Evolutionary conservation across 257 asterid genomes (phyloP), one percentile per base, ranked within the genome.

Genomic region (Catharanthus roseus): DNA sequence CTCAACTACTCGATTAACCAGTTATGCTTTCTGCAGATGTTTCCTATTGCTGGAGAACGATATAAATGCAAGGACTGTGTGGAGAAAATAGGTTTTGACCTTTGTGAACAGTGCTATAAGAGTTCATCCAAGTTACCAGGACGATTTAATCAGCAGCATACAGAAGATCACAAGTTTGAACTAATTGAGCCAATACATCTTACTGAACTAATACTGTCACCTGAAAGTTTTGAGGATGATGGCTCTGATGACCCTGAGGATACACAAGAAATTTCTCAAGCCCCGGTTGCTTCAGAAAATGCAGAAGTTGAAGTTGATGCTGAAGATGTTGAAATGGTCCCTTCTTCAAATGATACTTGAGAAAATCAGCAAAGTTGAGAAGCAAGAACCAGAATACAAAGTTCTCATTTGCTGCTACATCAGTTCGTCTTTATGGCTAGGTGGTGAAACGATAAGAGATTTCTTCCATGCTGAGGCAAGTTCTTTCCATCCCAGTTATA

Each of bases 91-190:
- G 96, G 96, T 2, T 89, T 89, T 28, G 95, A 89, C 77, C 92
- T 89, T 41, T 87, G 96, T 50, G 89, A 83, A 68, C 62, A 68
- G 6, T 89, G 96, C 81, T 70, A 87, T 29, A 72, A 63, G 7
- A 79, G 80, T 73, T 79, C 96, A 39, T 79, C 90, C 13, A 80
- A 82, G 81, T 86, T 79, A 70, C 90, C 89, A 0, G 96, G 95
- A 13, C 85, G 95, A 71, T 89, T 89, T 73, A 89, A 89, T 77
- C 95, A 89, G 86, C 92, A 83, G 77, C 96, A 87, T 75, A 89
- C 85, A 62, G 75, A 71, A 63, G 96, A 89, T 2, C 96, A 89
- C 80, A 55, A 77, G 79, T 86, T 89, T 70, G 73, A 33, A 39
- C 68, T 53, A 7, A 28, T 75, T 28, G 69, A 31, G n/a, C 72